Base-by-base conservation (phyloP, 1,284 basidiomycete species). In the Hymenochaete sp. region DNA sequence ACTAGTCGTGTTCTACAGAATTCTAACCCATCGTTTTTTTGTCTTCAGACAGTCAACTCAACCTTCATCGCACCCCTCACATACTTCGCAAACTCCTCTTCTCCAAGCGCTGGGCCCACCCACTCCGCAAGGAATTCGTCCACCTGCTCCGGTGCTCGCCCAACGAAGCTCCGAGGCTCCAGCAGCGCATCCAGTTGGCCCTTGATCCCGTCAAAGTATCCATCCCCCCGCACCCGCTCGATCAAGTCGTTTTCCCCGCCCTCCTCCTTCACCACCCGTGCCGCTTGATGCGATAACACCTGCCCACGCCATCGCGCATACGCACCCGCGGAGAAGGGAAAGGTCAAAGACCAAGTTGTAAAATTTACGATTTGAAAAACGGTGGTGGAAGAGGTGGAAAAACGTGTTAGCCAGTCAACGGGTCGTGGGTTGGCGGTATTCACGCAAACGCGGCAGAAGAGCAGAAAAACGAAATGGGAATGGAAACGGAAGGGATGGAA, bases 201-300 rank as follows among this genome's bases (percentile, higher is more conserved):
- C 53, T 77, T 77, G 64, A 87, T 82, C 11, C 70, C 64, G 54
- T 77, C 72, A 55, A 79, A 79, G 60, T 79, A 77, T 42, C 71
- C 54, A 56, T 87, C 81, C 44, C 66, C 64, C 54, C 71, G 72
- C 53, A 98, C 77, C 31, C 96, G 79, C 35, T 87, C 85, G 59
- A 99, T 96, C 37, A 99, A 71, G 66, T 99, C 95, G 65, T 99
- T 98, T 64, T 95, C 88, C 25, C 89, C 76, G 7, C 96, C 96
- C 54, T 95, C 79, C 53, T 93, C 77, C 68, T 98, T 99, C 53
- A 99, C 95, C 59, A 95, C 91, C 49, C 86, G 73, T 0, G 82
- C 93, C 0, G 96, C 96, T 64, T 98, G 82, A 64, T 98, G 95
- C 10, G 92, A 96, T n/a, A 98, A 73, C 9, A 87, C 78, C 81